phyloP scores from a whole-genome alignment of 2,329 filamentous ascomycete species.

The Colletotrichum eremochloae region DNA sequence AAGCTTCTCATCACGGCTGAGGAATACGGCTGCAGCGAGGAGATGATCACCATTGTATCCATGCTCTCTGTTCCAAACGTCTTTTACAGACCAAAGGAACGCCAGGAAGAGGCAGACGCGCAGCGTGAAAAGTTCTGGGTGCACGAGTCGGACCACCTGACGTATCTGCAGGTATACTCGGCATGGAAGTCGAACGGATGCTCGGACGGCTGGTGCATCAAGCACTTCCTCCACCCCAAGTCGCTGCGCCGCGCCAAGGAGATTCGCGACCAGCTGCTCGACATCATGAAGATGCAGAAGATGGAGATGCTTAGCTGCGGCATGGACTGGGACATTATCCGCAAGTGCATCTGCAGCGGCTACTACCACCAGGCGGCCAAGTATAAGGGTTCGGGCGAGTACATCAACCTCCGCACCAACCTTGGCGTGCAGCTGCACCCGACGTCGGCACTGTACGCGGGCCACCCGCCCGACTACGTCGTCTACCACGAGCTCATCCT shows the following conservation, averaged over 20 bases:
- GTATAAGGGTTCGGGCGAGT: conserved; percentile 96
- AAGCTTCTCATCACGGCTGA: conserved; percentile 94
- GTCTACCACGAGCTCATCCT: conserved; percentile 98
- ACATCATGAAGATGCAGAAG: conserved; percentile 95
- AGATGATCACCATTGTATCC: conserved; percentile 97
- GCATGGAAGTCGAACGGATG: conserved; percentile 95
- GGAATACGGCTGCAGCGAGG: conserved; percentile 92
- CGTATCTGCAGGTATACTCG: conserved; percentile 93
- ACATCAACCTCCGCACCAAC: conserved; percentile 94
- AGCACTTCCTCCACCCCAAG: conserved; percentile 96
- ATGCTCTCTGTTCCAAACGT: conserved; percentile 98
- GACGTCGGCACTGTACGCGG: conserved; percentile 92
- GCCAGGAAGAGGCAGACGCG: conserved; percentile 95
- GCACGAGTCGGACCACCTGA: conserved; percentile 96
- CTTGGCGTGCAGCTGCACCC: conserved; percentile 96
- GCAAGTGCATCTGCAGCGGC: conserved; percentile 96
- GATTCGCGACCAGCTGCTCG: conserved; percentile 91
- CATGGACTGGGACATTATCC: conserved; percentile 96
- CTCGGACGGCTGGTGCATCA: conserved; percentile 91
- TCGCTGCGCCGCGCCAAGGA: conserved; percentile 91
- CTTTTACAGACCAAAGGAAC: conserved; percentile 96
- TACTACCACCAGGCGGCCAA: conserved; percentile 99
- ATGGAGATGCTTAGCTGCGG: conserved; percentile 90
- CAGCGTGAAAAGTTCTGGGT: conserved; percentile 99
- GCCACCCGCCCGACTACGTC: conserved; percentile 95